Evolutionary conservation across 345 rosid genomes (phyloP), one percentile per base, ranked within the genome.

Genomic region (Moricandia arvensis): DNA sequence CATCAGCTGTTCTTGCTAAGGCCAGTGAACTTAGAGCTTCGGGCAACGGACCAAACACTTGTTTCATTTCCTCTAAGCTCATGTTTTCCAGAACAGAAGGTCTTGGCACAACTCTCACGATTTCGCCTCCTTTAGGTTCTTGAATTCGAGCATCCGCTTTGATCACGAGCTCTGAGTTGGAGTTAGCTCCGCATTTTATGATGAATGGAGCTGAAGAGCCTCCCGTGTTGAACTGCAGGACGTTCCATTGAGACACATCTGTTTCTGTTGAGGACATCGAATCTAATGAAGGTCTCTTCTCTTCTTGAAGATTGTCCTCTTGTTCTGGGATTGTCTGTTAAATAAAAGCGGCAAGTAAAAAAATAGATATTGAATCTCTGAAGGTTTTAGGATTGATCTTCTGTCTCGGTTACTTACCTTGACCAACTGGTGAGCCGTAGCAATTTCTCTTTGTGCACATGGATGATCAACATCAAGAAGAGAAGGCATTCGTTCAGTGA

Each of bases 401-500:
- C 24, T 21, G 24, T 21, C 24, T 21, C 2, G 24, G 2, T 21
- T 2, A 21, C 24, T 21, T 21, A 21, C 24, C 24, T 95, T 86
- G 59, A 95, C 89, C 55, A 82, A 67, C 71, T 26, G 80, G 43
- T 82, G 86, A 71, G 88, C 94, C 64, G 87, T 88, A 13, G 86
- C 86, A 58, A 95, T 92, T 82, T 95, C 94, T 80, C 85, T 85
- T 54, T 82, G 93, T 8, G 98, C 97, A 57, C 96, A 95, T 26
- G 98, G 98, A 71, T 93, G 98, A 85, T 95, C 99, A 53, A 95
- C 90, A 15, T 88, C 96, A 43, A 95, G 99, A 79, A 95, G 96
- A 60, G 98, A 90, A 85, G 99, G 97, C 98, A 95, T 89, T 66
- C 91, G 82, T 67, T 93, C 93, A 4, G 58, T 82, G 31, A 93